Conservation (phyloP, 768 basidiomycete species). For the Leccinum subgranulosum region DNA sequence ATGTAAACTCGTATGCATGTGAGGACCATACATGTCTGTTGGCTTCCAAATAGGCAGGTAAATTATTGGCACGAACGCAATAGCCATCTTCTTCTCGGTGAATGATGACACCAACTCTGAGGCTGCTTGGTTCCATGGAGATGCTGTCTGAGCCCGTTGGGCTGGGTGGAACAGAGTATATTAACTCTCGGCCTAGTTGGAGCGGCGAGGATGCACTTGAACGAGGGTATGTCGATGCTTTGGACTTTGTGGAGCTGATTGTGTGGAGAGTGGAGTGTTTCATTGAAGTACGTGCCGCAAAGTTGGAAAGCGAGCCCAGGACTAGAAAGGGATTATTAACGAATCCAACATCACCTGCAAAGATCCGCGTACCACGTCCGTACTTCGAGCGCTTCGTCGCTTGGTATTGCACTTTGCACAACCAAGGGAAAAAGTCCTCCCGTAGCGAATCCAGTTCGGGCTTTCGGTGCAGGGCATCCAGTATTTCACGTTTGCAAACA, state of each 20-base stretch:
- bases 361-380: constrained; percentile 41
- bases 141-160: constrained; percentile 40
- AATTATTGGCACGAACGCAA: constrained; percentile 71
- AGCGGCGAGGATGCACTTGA: constrained; percentile 16
- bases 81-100: constrained; percentile 53
- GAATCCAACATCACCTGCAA: neutral
- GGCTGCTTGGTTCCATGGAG: constrained; percentile 36
- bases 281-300: constrained; percentile 42
- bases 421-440: constrained; percentile 90
- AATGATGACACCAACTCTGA: constrained; percentile 64
- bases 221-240: constrained; percentile 1
- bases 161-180: constrained; percentile 44
- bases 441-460: constrained; percentile 75
- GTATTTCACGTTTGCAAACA: constrained; percentile 71
- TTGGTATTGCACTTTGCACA: constrained; percentile 84
- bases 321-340: constrained; percentile 30
- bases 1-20: neutral
- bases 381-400: constrained; percentile 58
- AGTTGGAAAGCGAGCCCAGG: constrained; percentile 43
- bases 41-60: constrained; percentile 73
- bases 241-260: constrained; percentile 16
- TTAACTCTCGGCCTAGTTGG: constrained; percentile 28
- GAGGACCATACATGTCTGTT: constrained; percentile 64
- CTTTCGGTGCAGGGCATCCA: constrained; percentile 70
- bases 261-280: constrained; percentile 56